Base-by-base conservation (phyloP, 768 basidiomycete species). In the Calocybe cyanea region DNA sequence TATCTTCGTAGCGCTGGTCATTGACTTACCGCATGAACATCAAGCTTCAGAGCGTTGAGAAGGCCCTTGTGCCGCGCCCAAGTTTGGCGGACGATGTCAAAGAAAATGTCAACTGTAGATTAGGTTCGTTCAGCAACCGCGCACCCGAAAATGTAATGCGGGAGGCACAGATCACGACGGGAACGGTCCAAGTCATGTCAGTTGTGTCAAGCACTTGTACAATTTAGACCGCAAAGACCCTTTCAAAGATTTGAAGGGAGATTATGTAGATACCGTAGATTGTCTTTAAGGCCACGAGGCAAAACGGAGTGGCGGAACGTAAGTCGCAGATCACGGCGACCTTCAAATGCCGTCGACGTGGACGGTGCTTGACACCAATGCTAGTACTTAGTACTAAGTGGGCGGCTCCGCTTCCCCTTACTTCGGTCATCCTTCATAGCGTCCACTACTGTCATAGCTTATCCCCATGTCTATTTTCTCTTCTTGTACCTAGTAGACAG, bases 151-250 rank as follows among this genome's bases (percentile, higher is more conserved):
- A 53, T 53, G 43, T 52, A 43, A 46, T 52, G 48, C 37, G 48
- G 51, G 49, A 43, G 51, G 46, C 43, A 40, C 48, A 42, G 43
- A 62, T 61, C 59, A 60, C 57, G 61, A 60, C 53, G 51, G 37
- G 52, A 60, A 48, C 59, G 57, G 61, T 25, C 33, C 40, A 33
- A n/a, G n/a, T n/a, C n/a, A n/a, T n/a, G n/a, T n/a, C n/a, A n/a
- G n/a, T n/a, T n/a, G n/a, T n/a, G n/a, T n/a, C n/a, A n/a, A n/a
- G n/a, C n/a, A n/a, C n/a, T n/a, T n/a, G n/a, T n/a, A n/a, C n/a
- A n/a, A n/a, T n/a, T n/a, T n/a, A n/a, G n/a, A n/a, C n/a, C n/a
- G n/a, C n/a, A n/a, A n/a, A n/a, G n/a, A n/a, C n/a, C n/a, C n/a
- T n/a, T n/a, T n/a, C n/a, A n/a, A n/a, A n/a, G n/a, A n/a, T n/a